Conservation (phyloP, 805 yeast genomes). For the Candida quercuum region DNA sequence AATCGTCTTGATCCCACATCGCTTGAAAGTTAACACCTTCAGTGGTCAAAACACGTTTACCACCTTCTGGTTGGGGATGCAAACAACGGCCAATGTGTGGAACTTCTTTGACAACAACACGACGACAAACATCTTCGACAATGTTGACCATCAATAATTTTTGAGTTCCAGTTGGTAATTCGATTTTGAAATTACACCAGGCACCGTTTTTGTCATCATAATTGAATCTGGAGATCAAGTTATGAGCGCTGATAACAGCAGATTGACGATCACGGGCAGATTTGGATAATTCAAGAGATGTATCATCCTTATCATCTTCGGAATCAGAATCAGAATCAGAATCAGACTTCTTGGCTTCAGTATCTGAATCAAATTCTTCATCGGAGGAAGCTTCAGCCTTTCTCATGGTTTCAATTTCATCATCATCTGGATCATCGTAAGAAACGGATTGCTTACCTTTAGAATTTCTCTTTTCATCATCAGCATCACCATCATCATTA, state of each 20-base stretch:
- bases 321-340: constrained; percentile 38
- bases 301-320: constrained; percentile 27
- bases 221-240: constrained; percentile 71
- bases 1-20: constrained; percentile 97
- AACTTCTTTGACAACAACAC: constrained; percentile 88
- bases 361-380: constrained; percentile 45
- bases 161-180: constrained; percentile 79
- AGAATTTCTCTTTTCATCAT: constrained; percentile 51
- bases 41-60: constrained; percentile 76
- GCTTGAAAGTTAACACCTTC: constrained; percentile 98
- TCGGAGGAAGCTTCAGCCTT: constrained; percentile 74
- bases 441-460: constrained; percentile 84
- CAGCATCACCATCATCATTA: constrained; percentile 53
- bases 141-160: constrained; percentile 96
- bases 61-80: constrained; percentile 67
- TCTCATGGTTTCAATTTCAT: constrained; percentile 85
- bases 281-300: constrained; percentile 38
- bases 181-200: constrained; percentile 90
- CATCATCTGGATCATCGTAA: constrained; percentile 94
- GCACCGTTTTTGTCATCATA: constrained; percentile 85
- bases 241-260: constrained; percentile 69
- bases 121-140: constrained; percentile 85
- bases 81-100: constrained; percentile 90
- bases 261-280: constrained; percentile 80
- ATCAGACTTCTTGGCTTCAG: constrained; percentile 38